Percentiles rank a stretch among this genome's conserved stretches.
phyloP scores from a whole-genome alignment of 2,329 filamentous ascomycete species.

The Pseudogymnoascus sp. region DNA sequence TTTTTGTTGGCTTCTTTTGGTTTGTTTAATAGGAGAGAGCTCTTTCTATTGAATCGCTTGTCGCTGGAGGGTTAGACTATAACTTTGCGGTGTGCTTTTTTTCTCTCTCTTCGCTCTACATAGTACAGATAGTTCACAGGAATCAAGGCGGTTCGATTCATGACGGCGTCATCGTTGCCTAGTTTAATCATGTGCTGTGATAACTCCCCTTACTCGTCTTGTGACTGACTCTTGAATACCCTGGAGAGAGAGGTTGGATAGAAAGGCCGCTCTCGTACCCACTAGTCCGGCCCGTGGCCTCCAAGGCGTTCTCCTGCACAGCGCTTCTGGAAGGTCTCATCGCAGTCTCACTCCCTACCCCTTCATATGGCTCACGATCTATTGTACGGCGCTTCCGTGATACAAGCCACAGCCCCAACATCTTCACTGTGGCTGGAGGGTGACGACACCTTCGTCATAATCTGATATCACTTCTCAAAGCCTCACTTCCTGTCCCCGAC shows the following conservation, averaged over 20 bases:
- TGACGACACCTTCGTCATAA: background rate
- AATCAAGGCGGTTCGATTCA: background rate
- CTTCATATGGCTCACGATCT: background rate
- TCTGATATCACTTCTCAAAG: no score
- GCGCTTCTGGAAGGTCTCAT: background rate
- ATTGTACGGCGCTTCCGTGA: background rate
- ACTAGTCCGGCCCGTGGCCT: background rate
- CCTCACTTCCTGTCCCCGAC: background rate
- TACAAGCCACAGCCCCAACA: background rate
- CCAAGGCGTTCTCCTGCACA: background rate
- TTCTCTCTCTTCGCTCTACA: background rate
- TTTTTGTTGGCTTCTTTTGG: background rate
- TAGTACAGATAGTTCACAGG: slow-evolving; percentile 10
- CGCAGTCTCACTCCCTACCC: background rate
- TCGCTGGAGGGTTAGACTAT: background rate
- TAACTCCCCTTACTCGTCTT: background rate
- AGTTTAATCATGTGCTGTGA: slow-evolving; percentile 1
- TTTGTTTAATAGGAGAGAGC: background rate
- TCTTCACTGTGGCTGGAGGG: background rate
- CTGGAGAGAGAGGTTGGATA: background rate
- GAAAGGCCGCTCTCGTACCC: background rate
- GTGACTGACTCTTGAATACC: background rate
- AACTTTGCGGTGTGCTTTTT: background rate
- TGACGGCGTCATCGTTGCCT: background rate
- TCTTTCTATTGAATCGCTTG: background rate